Evolutionary conservation across 2,329 filamentous ascomycete genomes (phyloP), one percentile per base, ranked within the genome.

Genomic region (Scedosporium aurantiacum): DNA sequence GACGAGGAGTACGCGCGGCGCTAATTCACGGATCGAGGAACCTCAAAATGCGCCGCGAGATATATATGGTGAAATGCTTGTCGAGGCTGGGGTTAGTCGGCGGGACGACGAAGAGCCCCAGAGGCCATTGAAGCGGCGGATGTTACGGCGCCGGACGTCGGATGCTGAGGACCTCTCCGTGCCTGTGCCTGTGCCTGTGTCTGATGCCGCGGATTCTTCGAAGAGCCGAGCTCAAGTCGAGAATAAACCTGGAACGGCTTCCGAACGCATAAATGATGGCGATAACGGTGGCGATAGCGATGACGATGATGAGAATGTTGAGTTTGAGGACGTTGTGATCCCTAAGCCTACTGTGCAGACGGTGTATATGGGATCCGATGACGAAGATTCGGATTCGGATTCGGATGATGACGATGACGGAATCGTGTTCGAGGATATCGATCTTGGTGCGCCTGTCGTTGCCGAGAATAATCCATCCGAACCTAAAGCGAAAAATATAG

Each of bases 321-420:
- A 79, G 52, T 82, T 82, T 65, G 75, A 82, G 63, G 80, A 83
- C 66, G 78, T 82, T 1, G 65, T 70, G 3, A 65, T 81, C 2
- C 80, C 81, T 0, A 65, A 71, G 14, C 74, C 79, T 0, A 80
- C 75, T 0, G 65, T 82, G 18, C 81, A 84, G 66, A 83, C 80
- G 1, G 73, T 82, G 61, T 74, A 78, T 55, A 68, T 75, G 60
- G 78, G 80, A 40, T 79, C 77, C 0, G 79, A 79, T 8, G 77
- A 79, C 1, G 74, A 76, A 1, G 60, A 61, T 27, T 63, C 50
- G 27, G 58, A 62, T 16, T 57, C 59, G 16, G 70, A 72, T n/a
- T n/a, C 8, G 68, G 68, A 69, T 1, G 73, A 78, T 1, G 74
- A 75, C 3, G 74, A 76, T 1, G 73, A 76, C 10, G 74, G 75